Percentiles rank a stretch among this genome's conserved stretches.
These are phyloP conservation scores for Talaromyces sp. DNA, from an alignment of 2,329 filamentous ascomycete genomes.

Conservation along the genomic window DNA sequence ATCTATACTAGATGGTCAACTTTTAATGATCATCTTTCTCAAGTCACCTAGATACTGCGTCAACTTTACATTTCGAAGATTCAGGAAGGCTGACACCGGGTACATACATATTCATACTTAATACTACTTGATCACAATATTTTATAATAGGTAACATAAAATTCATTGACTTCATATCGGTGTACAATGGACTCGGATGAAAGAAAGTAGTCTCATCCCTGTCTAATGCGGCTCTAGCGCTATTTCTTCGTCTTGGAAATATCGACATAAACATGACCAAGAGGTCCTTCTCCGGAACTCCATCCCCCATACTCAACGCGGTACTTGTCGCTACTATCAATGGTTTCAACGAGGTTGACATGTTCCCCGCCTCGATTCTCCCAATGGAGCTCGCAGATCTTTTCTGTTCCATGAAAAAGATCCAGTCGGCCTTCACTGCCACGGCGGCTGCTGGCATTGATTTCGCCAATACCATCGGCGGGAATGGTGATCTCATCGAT, in stretches of 20 bases:
- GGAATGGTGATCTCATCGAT: slow-evolving; percentile 34
- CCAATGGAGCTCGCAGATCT: slow-evolving; percentile 39
- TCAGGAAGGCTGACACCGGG: no score
- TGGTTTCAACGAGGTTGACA: slow-evolving; percentile 30
- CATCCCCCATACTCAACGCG: slow-evolving; percentile 33
- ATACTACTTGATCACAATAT: no score
- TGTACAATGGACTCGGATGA: neutral
- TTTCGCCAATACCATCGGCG: slow-evolving; percentile 33
- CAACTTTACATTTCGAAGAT: no score
- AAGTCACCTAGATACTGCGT: no score
- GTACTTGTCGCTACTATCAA: slow-evolving; percentile 30
- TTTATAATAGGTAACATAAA: neutral
- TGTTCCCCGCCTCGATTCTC: slow-evolving; percentile 31
- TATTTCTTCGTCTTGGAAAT: slow-evolving; percentile 25
- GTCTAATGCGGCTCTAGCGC: neutral
- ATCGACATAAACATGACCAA: slow-evolving; percentile 37
- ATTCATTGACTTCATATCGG: neutral
- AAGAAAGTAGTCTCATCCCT: neutral
- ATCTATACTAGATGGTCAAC: no score
- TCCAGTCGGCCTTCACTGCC: slow-evolving; percentile 37
- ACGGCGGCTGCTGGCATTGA: slow-evolving; percentile 33
- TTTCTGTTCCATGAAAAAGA: slow-evolving; percentile 33
- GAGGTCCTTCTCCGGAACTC: slow-evolving; percentile 32
- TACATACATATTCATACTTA: no score
- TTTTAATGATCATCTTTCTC: no score